Conservation (phyloP, 805 yeast species). For the Candida taoyuanica region DNA sequence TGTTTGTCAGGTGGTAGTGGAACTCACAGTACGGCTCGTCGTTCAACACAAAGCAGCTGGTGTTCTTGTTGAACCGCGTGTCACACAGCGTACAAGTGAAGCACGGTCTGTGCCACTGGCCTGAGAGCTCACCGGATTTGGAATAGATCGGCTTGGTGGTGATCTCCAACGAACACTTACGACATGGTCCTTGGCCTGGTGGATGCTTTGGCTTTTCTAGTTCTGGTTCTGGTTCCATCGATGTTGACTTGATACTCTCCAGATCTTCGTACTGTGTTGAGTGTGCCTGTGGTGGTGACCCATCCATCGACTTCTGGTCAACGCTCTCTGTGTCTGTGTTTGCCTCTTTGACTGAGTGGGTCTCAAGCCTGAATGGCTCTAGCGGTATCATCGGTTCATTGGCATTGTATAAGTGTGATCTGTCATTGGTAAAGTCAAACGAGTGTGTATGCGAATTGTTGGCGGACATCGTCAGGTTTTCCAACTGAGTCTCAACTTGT, state of each 20-base stretch:
- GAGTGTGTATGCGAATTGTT: constrained; percentile 3
- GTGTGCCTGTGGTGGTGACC: constrained; percentile 1
- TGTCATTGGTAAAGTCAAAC: constrained; percentile 10
- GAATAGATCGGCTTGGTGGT: constrained; percentile 69
- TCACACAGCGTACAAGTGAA: constrained; percentile 70
- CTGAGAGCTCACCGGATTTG: constrained; percentile 74
- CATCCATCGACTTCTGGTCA: not conserved
- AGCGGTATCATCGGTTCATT: not conserved
- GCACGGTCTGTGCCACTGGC: constrained; percentile 92
- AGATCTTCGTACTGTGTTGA: not conserved
- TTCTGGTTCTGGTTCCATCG: not conserved
- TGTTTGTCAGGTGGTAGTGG: constrained; percentile 73
- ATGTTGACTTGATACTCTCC: not conserved
- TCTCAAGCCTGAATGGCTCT: constrained; percentile 8
- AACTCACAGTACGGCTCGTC: constrained; percentile 79
- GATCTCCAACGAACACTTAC: constrained; percentile 60
- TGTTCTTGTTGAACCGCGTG: constrained; percentile 50
- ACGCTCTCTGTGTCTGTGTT: constrained; percentile 12
- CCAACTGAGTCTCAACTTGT: constrained; percentile 20
- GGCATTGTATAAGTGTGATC: not conserved
- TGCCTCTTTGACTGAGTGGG: constrained; percentile 16
- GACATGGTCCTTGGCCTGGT: constrained; percentile 78
- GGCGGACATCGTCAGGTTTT: constrained; percentile 13
- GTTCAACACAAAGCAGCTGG: constrained; percentile 68
- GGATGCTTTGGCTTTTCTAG: constrained; percentile 25